Conservation (phyloP, 192 early-diverging fungal species). For the Backusella morwellensis region DNA sequence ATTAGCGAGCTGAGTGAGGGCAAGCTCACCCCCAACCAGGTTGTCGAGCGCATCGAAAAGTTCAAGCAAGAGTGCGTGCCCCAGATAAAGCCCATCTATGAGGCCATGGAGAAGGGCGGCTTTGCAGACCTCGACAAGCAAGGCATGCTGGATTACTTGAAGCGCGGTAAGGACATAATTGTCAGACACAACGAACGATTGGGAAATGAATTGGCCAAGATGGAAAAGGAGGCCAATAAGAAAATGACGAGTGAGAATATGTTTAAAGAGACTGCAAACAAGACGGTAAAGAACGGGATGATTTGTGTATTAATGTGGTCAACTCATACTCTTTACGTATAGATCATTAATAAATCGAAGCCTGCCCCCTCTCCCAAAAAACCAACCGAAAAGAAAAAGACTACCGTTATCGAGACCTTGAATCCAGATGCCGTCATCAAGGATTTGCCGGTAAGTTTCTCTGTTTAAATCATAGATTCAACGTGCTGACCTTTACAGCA, state of each 20-base stretch:
- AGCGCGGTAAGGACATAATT: background rate
- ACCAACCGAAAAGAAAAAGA: slow-evolving; percentile 35
- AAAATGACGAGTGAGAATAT: slow-evolving; percentile 73
- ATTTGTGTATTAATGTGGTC: background rate
- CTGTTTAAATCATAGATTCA: too few relatives aligned
- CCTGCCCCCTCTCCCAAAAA: slow-evolving; percentile 39
- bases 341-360: slow-evolving; percentile 13
- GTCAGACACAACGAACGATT: background rate
- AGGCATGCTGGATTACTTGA: background rate
- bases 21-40: background rate
- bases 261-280: slow-evolving; percentile 61
- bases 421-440: slow-evolving; percentile 49
- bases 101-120: background rate
- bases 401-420: slow-evolving; percentile 66
- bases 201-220: slow-evolving; percentile 49
- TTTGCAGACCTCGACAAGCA: background rate
- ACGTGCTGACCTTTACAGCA: slow-evolving; percentile 3
- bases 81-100: background rate
- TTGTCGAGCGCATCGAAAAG: slow-evolving; percentile 17
- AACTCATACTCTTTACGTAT: background rate
- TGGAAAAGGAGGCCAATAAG: slow-evolving; percentile 59
- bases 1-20: background rate
- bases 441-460: slow-evolving; percentile 6
- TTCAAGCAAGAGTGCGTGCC: slow-evolving; percentile 9
- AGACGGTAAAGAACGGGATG: slow-evolving; percentile 42